These are phyloP conservation scores for Diospyros lotus DNA, from an alignment of 148 eudicot species.

Conservation along the genomic window DNA sequence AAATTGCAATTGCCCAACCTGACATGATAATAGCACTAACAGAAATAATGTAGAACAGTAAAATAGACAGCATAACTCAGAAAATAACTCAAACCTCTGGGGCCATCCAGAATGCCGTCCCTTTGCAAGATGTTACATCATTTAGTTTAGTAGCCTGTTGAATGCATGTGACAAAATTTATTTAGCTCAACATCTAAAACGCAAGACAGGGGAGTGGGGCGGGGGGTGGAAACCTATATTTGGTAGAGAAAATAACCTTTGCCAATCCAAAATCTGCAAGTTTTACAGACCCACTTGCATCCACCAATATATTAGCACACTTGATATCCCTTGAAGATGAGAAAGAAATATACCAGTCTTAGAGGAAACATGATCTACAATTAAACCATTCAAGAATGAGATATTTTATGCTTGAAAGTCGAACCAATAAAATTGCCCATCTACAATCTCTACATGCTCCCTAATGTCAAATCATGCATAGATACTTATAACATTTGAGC, in stretches of 20 bases:
- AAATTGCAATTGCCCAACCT: no score
- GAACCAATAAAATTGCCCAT: not conserved
- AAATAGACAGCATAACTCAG: not conserved
- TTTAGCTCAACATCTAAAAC: constrained; percentile 1
- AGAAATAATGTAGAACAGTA: not conserved
- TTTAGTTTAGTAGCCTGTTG: constrained; percentile 60
- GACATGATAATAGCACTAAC: not conserved
- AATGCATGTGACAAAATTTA: not conserved
- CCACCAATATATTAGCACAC: constrained; percentile 66
- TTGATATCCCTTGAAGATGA: constrained; percentile 52
- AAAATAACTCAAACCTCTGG: constrained; percentile 56
- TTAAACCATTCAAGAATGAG: not conserved
- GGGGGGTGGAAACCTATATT: not conserved
- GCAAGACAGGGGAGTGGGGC: not conserved
- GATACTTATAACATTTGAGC: not conserved
- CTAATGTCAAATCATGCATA: not conserved
- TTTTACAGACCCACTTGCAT: constrained; percentile 52
- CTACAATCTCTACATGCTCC: not conserved
- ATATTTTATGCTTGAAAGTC: not conserved
- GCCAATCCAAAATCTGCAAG: constrained; percentile 78
- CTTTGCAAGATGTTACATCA: constrained; percentile 85
- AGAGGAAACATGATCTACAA: constrained; percentile 5
- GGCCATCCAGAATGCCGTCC: constrained; percentile 93
- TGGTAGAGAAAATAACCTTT: constrained; percentile 31
- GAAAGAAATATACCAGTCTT: constrained; percentile 6